Base-by-base conservation (phyloP, 169 alveolate species). In the Cryptosporidium sp. region DNA sequence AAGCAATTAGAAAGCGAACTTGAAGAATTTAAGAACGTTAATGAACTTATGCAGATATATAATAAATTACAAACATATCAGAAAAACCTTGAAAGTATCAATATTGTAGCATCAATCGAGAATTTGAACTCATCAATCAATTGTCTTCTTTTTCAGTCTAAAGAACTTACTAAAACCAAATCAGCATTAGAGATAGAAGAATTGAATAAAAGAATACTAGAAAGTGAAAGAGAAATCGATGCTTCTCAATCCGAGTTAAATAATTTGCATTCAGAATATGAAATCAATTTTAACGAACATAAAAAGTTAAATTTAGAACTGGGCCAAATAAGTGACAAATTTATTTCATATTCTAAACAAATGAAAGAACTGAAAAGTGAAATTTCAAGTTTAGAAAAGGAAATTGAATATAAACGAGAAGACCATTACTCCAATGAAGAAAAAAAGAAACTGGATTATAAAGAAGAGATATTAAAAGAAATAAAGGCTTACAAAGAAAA, bases 91-190 rank as follows among this genome's bases (percentile, higher is more conserved):
- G 70, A 62, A 39, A 80, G 43, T 45, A 43, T 80, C 0, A 26
- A 21, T 62, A 37, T 67, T 10, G 23, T 80, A 16, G 21, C 21
- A 5, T 62, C 75, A 1, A 62, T 80, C 5, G 29, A 41, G 41
- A 62, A 62, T 23, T 80, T 80, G 45, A 37, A 7, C 55, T 37
- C 39, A 26, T 51, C 86, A 14, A 58, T 73, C 10, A n/a, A 41
- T 55, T 55, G 8, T 55, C 67, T 55, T 21, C 67, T 16, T 55
- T 8, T 8, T 55, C 29, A 55, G 37, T 55, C 37, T 55, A n/a
- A 55, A 14, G 71, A 65, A 16, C 43, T 65, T 10, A 10, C 4
- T 33, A 10, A 65, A 65, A 10, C 71, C 14, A 65, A 35, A 7
- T 31, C 48, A n/a, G n/a, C 35, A 59, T 1, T 80, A 8, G 68